Evolutionary conservation across 192 early-diverging fungal genomes (phyloP), one percentile per base, ranked within the genome.

Genomic region (Coemansia sp.): DNA sequence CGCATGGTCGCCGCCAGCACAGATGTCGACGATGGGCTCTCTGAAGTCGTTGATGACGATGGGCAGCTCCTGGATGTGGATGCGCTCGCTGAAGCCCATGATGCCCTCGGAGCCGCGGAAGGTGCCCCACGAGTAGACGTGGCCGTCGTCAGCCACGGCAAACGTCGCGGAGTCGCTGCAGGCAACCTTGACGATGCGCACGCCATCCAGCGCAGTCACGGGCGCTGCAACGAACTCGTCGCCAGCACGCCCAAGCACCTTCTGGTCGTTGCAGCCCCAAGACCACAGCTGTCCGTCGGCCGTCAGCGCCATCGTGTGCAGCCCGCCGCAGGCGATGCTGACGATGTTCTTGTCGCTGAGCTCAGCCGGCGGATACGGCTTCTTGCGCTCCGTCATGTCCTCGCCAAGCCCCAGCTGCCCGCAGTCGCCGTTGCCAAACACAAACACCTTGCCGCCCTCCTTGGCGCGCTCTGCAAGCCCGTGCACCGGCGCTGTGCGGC

Each of bases 181-280:
- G 9, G 88, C 92, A 3, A 93, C 88, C 23, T 90, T 85, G 39
- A 91, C 85, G 32, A 98, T 82, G 32, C 84, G 84, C 37, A 92
- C 87, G 48, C 74, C 74, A 52, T 96, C 92, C 56, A 95, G 83
- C 12, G 89, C 93, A 13, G 91, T 88, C 9, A 95, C 91, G n/a
- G 74, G 81, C 40, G 85, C 89, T 47, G 95, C 93, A 43, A 83
- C 85, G 37, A 88, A 90, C 41, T 81, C 89, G 56, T 87, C 85
- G 57, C 80, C 85, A 11, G 61, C 74, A 18, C 91, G 81, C 41
- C 91, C 95, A n/a, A 98, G 85, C 13, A 92, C 92, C 57, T 84
- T 77, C 67, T 98, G 90, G 81, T 98, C 96, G 76, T 97, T 97
- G 84, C 95, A 96, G 0, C 96, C 96, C 96, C 96, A 98, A 52